Percentiles rank a stretch among this genome's conserved stretches.
Evolutionary conservation across 345 rosid species (phyloP).

Genomic region (Sonneratia alba): DNA sequence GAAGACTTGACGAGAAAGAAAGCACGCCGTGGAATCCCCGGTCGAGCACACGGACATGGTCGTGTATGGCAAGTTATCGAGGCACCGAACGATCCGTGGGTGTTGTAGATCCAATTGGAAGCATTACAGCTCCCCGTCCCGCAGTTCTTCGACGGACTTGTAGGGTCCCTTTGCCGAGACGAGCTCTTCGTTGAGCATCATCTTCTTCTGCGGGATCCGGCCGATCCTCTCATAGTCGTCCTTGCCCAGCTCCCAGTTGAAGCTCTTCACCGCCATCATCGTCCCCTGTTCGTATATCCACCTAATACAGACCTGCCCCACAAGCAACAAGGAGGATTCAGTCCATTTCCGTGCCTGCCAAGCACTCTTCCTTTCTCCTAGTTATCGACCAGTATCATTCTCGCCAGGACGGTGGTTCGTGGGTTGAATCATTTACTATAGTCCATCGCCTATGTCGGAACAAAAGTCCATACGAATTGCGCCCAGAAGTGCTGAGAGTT

Average conservation of each 20-base stretch:
- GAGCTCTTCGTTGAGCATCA: not conserved
- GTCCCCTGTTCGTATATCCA: constrained; percentile 17
- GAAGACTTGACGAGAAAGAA: too few relatives aligned
- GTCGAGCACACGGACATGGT: too few relatives aligned
- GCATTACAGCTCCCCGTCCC: constrained; percentile 13
- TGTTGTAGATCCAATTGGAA: too few relatives aligned
- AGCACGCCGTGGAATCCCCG: too few relatives aligned
- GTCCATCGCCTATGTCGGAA: too few relatives aligned
- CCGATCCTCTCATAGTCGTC: constrained; percentile 11
- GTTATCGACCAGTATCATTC: too few relatives aligned
- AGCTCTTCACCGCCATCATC: constrained; percentile 15
- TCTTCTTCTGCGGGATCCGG: constrained; percentile 11
- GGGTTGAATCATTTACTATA: too few relatives aligned
- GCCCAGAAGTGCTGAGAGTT: not conserved
- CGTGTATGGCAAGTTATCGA: too few relatives aligned
- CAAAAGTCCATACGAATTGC: not conserved
- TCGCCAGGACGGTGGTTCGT: too few relatives aligned
- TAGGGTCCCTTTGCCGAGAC: constrained; percentile 9
- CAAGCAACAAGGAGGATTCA: not conserved
- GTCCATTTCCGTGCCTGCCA: not conserved
- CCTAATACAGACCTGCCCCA: constrained; percentile 13
- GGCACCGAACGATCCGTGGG: too few relatives aligned
- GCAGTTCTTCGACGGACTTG: constrained; percentile 7
- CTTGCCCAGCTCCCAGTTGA: constrained; percentile 13
- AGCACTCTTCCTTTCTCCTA: not conserved